These are phyloP conservation scores for Laburnicola sp. DNA, from an alignment of 2,329 filamentous ascomycete species.

Conservation along the genomic window DNA sequence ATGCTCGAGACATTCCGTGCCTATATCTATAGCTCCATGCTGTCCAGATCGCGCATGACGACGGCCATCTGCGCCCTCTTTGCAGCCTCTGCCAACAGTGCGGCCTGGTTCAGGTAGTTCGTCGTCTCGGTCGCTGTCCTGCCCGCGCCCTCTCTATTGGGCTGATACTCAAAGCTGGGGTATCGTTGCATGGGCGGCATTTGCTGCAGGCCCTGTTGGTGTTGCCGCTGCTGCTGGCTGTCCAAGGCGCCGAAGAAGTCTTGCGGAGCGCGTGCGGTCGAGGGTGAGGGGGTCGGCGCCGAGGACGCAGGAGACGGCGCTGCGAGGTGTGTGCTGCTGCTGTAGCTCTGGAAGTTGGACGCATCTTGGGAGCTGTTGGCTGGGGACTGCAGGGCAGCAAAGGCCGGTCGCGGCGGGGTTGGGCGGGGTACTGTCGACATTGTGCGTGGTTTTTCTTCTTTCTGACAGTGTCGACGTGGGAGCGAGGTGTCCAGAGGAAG, in stretches of 20 bases:
- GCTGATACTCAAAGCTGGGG: conserved; percentile 39
- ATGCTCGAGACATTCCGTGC: neutral
- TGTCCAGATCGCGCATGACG: conserved; percentile 82
- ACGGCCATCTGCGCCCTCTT: conserved; percentile 90
- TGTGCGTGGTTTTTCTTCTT: too few species aligned
- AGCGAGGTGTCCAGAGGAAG: too few species aligned
- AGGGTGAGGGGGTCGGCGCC: conserved; percentile 42
- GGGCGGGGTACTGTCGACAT: conserved; percentile 32
- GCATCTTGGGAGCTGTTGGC: conserved; percentile 27
- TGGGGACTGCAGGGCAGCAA: conserved; percentile 42
- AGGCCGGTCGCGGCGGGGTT: conserved; percentile 34
- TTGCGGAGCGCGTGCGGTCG: conserved; percentile 36
- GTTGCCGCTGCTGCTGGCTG: conserved; percentile 36
- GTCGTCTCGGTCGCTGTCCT: conserved; percentile 52
- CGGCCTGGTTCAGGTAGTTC: conserved; percentile 77
- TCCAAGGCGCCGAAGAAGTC: conserved; percentile 37
- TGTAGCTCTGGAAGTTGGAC: conserved; percentile 48
- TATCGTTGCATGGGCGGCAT: conserved; percentile 30
- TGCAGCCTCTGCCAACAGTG: conserved; percentile 85
- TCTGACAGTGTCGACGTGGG: too few species aligned
- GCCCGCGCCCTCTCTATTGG: conserved; percentile 40
- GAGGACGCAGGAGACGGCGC: conserved; percentile 39
- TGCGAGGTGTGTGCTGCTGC: conserved; percentile 47
- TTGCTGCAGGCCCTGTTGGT: conserved; percentile 35
- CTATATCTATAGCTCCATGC: conserved; percentile 58